A percentile compares a stretch with the other conserved stretches of the same genome.
Conservation (phyloP, 2,329 filamentous ascomycete genomes). For the Achaetomium macrosporum region DNA sequence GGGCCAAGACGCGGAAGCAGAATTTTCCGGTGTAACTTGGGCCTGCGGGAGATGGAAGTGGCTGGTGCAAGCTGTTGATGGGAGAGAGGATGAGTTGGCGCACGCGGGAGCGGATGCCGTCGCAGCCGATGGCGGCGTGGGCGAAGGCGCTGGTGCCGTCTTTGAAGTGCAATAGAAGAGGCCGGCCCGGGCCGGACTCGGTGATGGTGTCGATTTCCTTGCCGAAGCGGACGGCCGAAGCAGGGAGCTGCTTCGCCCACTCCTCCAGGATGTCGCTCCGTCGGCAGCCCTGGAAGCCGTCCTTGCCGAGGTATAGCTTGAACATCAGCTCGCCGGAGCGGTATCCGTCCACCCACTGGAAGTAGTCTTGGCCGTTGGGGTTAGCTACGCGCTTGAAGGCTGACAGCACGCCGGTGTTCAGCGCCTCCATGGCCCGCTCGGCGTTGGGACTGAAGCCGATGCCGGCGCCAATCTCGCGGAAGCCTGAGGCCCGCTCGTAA, state of each 20-base stretch:
- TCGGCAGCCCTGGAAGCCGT: constrained; percentile 38
- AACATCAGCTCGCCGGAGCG: constrained; percentile 29
- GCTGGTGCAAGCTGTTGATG: no score
- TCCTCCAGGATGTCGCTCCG: constrained; percentile 37
- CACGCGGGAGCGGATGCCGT: constrained; percentile 56
- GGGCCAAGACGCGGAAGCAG: constrained; percentile 56
- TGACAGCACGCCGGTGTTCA: constrained; percentile 34
- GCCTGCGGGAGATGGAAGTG: background rate
- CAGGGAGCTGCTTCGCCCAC: constrained; percentile 31
- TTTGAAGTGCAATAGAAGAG: constrained; percentile 26
- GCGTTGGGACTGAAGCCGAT: constrained; percentile 49
- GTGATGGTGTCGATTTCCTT: constrained; percentile 27
- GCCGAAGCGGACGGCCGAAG: constrained; percentile 28
- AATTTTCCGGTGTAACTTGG: constrained; percentile 52
- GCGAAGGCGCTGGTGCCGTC: constrained; percentile 26
- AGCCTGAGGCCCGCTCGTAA: constrained; percentile 40
- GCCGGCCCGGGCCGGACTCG: constrained; percentile 17
- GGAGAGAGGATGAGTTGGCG: constrained; percentile 47
- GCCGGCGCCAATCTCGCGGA: constrained; percentile 45
- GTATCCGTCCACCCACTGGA: constrained; percentile 38
- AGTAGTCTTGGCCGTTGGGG: constrained; percentile 37
- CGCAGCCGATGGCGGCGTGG: constrained; percentile 50
- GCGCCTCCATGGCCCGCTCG: constrained; percentile 38
- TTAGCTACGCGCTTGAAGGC: constrained; percentile 35
- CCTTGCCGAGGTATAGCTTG: constrained; percentile 34